phyloP scores from a whole-genome alignment of 352 stramenopile species.

The Pythium insidiosum region DNA sequence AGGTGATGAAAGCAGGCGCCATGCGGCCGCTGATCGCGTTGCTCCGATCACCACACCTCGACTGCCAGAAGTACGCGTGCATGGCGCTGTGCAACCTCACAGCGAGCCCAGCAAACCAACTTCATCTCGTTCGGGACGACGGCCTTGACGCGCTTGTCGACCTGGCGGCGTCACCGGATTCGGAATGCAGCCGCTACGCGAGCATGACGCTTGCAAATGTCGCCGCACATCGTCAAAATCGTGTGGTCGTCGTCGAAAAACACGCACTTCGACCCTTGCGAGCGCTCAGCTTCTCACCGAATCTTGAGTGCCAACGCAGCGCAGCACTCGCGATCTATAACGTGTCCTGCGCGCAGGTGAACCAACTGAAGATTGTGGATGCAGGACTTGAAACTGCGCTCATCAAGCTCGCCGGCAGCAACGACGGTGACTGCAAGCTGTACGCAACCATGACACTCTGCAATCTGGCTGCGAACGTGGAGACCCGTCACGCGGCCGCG shows the following conservation, averaged over 20 bases:
- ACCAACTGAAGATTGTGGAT: conserved; percentile 88
- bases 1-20: conserved; percentile 67
- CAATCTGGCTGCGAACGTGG: conserved; percentile 93
- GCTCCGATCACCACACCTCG: conserved; percentile 31
- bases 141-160: conserved; percentile 76
- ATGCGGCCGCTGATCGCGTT: conserved; percentile 60
- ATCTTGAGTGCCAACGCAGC: conserved; percentile 88
- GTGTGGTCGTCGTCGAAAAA: conserved; percentile 83
- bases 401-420: conserved; percentile 69
- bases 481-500: conserved; percentile 82
- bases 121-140: conserved; percentile 80
- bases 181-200: conserved; percentile 84
- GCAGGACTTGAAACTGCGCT: conserved; percentile 84
- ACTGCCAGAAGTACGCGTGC: conserved; percentile 80
- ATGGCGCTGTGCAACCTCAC: conserved; percentile 96
- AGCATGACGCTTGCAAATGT: conserved; percentile 94
- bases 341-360: conserved; percentile 87
- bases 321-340: conserved; percentile 93
- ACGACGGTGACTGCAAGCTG: conserved; percentile 90
- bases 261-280: conserved; percentile 74
- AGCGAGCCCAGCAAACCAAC: conserved; percentile 86
- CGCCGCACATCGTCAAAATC: conserved; percentile 83
- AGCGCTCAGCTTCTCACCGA: conserved; percentile 67
- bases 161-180: conserved; percentile 50
- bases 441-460: conserved; percentile 94